These are phyloP conservation scores for Nicotiana noctiflora DNA, from an alignment of 257 asterid species.

Conservation along the genomic window DNA sequence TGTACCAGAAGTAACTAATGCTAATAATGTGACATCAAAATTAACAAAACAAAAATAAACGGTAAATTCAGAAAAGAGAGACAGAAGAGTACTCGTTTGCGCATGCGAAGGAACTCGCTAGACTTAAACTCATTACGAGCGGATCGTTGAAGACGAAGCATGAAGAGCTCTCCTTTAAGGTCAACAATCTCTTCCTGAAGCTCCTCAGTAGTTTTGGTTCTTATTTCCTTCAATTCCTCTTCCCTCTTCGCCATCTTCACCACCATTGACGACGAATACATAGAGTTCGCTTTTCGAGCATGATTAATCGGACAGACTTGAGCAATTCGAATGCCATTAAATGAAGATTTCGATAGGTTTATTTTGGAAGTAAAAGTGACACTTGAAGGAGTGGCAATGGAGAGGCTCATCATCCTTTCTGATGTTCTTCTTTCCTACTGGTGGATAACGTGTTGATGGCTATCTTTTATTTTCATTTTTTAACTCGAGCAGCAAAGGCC, in stretches of 20 bases:
- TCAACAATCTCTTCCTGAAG: constrained; percentile 62
- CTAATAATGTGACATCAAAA: not conserved
- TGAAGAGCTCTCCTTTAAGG: constrained; percentile 86
- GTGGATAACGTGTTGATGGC: not conserved
- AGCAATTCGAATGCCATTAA: constrained; percentile 54
- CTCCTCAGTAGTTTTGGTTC: constrained; percentile 71
- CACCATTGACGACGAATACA: constrained; percentile 32
- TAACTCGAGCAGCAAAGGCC: not conserved
- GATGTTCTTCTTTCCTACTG: not conserved
- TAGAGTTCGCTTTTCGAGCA: constrained; percentile 13
- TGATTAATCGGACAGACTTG: constrained; percentile 36
- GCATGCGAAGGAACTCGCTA: constrained; percentile 87
- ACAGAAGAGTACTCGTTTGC: constrained; percentile 52
- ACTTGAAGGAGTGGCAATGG: constrained; percentile 48
- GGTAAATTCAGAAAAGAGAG: not conserved
- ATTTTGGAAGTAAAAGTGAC: constrained; percentile 32
- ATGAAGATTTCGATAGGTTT: constrained; percentile 37
- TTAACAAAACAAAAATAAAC: not conserved
- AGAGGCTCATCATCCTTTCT: constrained; percentile 53
- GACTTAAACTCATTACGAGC: constrained; percentile 89
- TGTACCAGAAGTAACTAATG: not conserved
- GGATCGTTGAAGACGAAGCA: constrained; percentile 94
- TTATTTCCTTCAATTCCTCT: constrained; percentile 73
- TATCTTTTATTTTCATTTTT: not conserved
- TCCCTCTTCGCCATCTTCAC: constrained; percentile 78